Evolutionary conservation across 345 rosid genomes (phyloP).

Genomic region (Eucalyptus regnans): DNA sequence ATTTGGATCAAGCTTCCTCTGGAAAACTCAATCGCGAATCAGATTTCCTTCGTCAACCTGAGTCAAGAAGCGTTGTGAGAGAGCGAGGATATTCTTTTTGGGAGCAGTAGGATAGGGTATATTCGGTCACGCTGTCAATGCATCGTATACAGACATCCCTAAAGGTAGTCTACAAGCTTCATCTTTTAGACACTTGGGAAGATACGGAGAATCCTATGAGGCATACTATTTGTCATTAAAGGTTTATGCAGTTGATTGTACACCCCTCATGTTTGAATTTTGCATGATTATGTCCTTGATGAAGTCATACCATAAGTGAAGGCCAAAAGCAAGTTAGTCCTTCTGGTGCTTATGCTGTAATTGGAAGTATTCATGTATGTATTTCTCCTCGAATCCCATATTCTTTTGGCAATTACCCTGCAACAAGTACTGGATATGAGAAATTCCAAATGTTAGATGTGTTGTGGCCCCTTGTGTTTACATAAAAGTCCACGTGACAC

Average conservation of each 20-base stretch:
- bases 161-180: background rate
- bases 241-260: background rate
- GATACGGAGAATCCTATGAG: background rate
- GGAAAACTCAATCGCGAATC: slow-evolving; percentile 14
- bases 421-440: background rate
- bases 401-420: background rate
- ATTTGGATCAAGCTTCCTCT: slow-evolving; percentile 3
- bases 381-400: background rate
- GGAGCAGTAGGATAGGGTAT: slow-evolving; percentile 18
- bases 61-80: slow-evolving; percentile 55
- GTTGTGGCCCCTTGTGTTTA: background rate
- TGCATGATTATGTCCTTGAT: background rate
- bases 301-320: background rate
- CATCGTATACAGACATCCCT: background rate
- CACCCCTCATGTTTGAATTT: background rate
- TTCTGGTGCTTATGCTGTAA: background rate
- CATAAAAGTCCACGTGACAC: background rate
- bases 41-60: slow-evolving; percentile 47
- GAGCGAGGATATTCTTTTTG: slow-evolving; percentile 56
- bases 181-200: background rate
- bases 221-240: background rate
- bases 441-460: background rate
- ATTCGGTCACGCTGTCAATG: background rate
- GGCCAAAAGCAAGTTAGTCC: background rate
- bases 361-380: background rate